Evolutionary conservation across 1,284 basidiomycete genomes (phyloP).

Genomic region (Ceratobasidium sp.): DNA sequence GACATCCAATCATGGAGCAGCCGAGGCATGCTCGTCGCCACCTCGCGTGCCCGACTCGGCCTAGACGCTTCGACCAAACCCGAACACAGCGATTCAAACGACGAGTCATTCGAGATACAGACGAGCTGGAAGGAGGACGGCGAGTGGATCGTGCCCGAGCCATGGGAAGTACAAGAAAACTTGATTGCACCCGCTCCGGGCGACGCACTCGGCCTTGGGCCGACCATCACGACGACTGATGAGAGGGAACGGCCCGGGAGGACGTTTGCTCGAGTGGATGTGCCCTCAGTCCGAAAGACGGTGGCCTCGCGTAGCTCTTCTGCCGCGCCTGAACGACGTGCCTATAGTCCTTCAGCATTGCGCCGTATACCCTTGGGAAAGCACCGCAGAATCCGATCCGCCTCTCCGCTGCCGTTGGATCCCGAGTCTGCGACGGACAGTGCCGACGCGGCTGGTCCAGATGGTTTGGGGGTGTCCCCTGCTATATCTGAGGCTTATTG

Average conservation of each 20-base stretch:
- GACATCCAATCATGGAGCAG: constrained; percentile 47
- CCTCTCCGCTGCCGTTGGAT: constrained; percentile 34
- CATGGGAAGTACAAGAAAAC: constrained; percentile 47
- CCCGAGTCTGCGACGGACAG: constrained; percentile 42
- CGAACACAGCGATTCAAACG: constrained; percentile 12
- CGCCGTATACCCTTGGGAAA: constrained; percentile 41
- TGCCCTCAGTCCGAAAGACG: constrained; percentile 28
- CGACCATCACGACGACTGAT: constrained; percentile 7
- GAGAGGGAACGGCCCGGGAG: constrained; percentile 11
- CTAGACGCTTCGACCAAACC: background rate
- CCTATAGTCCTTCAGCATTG: constrained; percentile 45
- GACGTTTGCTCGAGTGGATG: constrained; percentile 18
- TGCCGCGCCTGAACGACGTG: constrained; percentile 39
- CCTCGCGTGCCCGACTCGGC: constrained; percentile 21
- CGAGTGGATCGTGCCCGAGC: constrained; percentile 42
- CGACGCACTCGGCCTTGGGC: constrained; percentile 38
- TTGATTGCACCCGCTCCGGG: constrained; percentile 2
- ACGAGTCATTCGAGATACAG: constrained; percentile 31
- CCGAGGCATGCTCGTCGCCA: constrained; percentile 45
- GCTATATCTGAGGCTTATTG: constrained; percentile 27
- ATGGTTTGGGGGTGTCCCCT: constrained; percentile 12
- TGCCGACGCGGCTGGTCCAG: background rate
- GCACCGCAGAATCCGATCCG: constrained; percentile 33
- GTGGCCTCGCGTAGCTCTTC: constrained; percentile 44
- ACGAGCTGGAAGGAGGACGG: constrained; percentile 40